Percentiles rank a stretch among this genome's conserved stretches.
Evolutionary conservation across 2,329 filamentous ascomycete species (phyloP).

Genomic region (Cytospora leucostoma): DNA sequence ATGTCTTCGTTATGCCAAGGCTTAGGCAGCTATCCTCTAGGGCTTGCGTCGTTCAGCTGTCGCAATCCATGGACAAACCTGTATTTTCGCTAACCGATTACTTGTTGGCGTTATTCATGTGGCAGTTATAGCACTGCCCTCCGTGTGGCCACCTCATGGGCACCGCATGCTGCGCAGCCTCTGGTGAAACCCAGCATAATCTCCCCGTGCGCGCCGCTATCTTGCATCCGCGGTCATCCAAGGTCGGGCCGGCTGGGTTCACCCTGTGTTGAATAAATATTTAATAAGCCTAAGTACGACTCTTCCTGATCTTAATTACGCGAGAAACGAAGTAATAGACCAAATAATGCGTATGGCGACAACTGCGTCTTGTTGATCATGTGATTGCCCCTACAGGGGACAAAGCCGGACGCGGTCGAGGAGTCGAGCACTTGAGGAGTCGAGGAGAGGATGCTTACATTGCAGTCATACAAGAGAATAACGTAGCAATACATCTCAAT

Average conservation of each 20-base stretch:
- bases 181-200: slow-evolving; percentile 1
- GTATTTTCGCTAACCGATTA: neutral
- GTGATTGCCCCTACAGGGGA: neutral
- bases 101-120: neutral
- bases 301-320: neutral
- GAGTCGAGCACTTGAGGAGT: no score
- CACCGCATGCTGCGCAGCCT: neutral
- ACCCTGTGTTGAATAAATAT: neutral
- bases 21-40: neutral
- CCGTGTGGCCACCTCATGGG: neutral
- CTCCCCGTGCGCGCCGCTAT: slow-evolving; percentile 1
- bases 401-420: no score
- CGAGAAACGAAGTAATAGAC: neutral
- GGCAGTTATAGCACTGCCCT: slow-evolving; percentile 10
- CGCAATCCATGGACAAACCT: neutral
- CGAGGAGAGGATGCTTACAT: slow-evolving; percentile 7
- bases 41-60: neutral
- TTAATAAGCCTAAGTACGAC: neutral
- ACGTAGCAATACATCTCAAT: slow-evolving; percentile 7
- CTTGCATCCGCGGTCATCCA: slow-evolving; percentile 8
- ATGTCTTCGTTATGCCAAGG: neutral
- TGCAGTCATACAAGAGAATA: slow-evolving; percentile 2
- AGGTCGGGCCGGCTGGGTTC: neutral
- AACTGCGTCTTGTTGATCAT: neutral
- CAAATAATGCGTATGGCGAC: neutral